Percentiles rank a stretch among this genome's conserved stretches.
Conservation (phyloP, 2,329 filamentous ascomycete genomes). For the Aureobasidium pullulans region DNA sequence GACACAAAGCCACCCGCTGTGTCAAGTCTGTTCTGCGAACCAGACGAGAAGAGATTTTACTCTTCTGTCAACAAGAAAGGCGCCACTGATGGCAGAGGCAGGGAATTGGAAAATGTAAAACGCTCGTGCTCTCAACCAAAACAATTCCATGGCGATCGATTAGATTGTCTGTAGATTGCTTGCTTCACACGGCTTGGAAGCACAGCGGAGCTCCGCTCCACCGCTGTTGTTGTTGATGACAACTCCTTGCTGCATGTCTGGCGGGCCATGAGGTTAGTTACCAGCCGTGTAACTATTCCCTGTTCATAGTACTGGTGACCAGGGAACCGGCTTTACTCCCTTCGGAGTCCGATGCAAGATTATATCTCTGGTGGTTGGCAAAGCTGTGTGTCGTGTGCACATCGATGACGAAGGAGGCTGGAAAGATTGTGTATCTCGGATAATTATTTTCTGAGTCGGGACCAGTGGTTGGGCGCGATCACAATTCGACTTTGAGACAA, state of each 20-base stretch:
- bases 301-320: neutral
- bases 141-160: neutral
- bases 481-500: neutral
- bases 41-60: neutral
- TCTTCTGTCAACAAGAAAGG: neutral
- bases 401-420: constrained; percentile 5
- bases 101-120: neutral
- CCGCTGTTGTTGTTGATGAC: too few relatives aligned
- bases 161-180: neutral
- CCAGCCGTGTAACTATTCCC: neutral
- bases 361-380: neutral
- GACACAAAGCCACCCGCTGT: neutral
- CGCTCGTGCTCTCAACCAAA: constrained; percentile 5
- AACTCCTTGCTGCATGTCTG: neutral
- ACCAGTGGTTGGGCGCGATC: neutral
- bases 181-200: neutral
- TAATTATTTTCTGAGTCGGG: neutral
- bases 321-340: neutral
- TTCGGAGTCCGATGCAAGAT: neutral
- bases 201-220: neutral
- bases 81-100: neutral
- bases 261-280: too few relatives aligned
- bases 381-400: neutral
- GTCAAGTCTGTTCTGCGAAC: neutral
- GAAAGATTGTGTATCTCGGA: constrained; percentile 3